Conservation (phyloP, 306 rosid genomes). For the Vigna reflexopilosa region DNA sequence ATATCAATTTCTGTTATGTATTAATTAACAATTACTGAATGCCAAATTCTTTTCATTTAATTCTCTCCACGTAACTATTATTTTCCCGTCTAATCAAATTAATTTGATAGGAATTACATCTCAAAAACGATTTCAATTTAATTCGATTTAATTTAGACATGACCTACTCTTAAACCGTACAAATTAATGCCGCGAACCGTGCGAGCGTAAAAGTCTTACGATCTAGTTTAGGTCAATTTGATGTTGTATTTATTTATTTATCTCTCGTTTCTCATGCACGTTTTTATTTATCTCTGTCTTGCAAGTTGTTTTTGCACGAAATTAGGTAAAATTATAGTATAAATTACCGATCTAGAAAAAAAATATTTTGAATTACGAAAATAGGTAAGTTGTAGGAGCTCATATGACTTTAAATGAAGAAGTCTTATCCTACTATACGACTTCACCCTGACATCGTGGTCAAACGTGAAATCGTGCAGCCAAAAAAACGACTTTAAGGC, state of each 20-base stretch:
- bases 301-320: too few species aligned
- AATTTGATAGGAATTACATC: not conserved
- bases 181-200: too few species aligned
- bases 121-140: not conserved
- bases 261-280: constrained; percentile 5
- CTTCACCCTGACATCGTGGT: fast-evolving
- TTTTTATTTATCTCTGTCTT: not conserved
- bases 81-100: not conserved
- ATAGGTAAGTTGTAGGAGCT: fast-evolving
- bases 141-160: not conserved
- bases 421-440: too few species aligned
- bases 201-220: too few species aligned
- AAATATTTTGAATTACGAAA: too few species aligned
- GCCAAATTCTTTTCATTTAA: too few species aligned
- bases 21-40: too few species aligned
- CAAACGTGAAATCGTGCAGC: fast-evolving
- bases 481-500: fast-evolving
- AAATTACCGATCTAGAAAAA: too few species aligned
- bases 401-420: too few species aligned
- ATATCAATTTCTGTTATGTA: too few species aligned
- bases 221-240: too few species aligned
- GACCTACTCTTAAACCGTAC: not conserved
- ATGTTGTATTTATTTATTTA: not conserved
- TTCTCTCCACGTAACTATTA: not conserved
- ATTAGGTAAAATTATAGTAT: too few species aligned